phyloP scores from a whole-genome alignment of 306 rosid species.

The peach (Prunus persica) region Prunus_persica_NCBIv2 NC_034011.1:26214001-26214500 shows the following conservation, averaged over 20 bases:
- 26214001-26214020: neutral
- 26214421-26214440: neutral
- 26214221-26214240: neutral
- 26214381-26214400: too few species aligned
- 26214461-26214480: too few species aligned
- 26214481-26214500: too few species aligned
- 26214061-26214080: neutral
- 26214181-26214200: neutral
- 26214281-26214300: neutral
- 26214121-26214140: neutral
- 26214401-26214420: neutral
- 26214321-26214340: too few species aligned
- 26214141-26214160: constrained; percentile 11
- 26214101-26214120: neutral
- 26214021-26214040: neutral
- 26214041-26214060: neutral
- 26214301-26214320: too few species aligned
- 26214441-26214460: too few species aligned
- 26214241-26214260: too few species aligned
- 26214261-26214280: neutral
- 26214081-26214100: constrained; percentile 1
- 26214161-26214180: constrained; percentile 11
- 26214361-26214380: too few species aligned
- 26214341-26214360: too few species aligned
- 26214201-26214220: neutral